phyloP scores from a whole-genome alignment of 345 rosid genomes.

The Adansonia digitata region DNA sequence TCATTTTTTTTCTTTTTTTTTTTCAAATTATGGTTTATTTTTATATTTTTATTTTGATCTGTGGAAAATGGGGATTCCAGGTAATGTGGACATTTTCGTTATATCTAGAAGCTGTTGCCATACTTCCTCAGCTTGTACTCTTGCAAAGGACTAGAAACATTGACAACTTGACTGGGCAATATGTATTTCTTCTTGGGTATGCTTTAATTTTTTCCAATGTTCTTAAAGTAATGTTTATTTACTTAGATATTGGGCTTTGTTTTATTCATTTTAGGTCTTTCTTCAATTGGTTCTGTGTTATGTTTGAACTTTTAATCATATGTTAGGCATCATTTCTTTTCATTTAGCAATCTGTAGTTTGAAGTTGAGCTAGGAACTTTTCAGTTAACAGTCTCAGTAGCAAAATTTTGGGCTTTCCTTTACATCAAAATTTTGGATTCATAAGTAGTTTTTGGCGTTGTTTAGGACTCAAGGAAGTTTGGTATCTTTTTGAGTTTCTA shows the following conservation, averaged over 20 bases:
- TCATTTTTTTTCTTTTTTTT: not conserved
- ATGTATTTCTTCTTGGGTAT: conserved; percentile 78
- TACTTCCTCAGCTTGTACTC: conserved; percentile 77
- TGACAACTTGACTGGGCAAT: conserved; percentile 76
- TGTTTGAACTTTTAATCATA: not conserved
- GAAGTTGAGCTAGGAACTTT: not conserved
- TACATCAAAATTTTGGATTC: not conserved
- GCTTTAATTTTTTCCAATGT: conserved; percentile 2
- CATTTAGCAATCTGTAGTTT: not conserved
- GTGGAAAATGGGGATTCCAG: conserved; percentile 26
- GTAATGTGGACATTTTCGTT: conserved; percentile 74
- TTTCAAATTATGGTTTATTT: not conserved
- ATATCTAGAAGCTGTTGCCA: conserved; percentile 78
- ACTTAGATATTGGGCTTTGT: not conserved
- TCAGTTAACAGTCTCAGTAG: not conserved
- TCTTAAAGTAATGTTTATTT: not conserved
- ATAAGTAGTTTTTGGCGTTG: not conserved
- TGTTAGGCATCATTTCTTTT: not conserved
- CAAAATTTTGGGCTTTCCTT: not conserved
- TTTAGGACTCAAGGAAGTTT: not conserved
- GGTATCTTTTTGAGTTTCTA: not conserved
- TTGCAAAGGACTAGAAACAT: conserved; percentile 76
- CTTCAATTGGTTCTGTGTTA: not conserved
- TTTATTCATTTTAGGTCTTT: not conserved
- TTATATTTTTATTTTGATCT: not conserved